Evolutionary conservation across 164 flowering plant genomes (phyloP).

Genomic region (Taxillus chinensis): DNA sequence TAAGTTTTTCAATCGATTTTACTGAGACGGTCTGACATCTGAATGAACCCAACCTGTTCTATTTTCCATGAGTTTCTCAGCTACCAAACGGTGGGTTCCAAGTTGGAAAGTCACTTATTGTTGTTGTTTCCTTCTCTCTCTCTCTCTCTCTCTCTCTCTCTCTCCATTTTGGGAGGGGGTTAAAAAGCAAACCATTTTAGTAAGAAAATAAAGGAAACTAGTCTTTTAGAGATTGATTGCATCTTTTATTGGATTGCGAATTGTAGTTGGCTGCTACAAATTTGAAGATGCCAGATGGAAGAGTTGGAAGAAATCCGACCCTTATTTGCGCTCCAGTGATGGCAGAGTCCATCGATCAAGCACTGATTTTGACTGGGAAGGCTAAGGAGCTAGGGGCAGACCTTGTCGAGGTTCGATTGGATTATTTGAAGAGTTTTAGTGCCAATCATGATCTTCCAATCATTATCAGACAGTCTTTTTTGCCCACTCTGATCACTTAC

Average conservation of each 20-base stretch:
- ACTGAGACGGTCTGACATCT: background rate
- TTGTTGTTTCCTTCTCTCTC: background rate
- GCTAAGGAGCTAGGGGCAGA: conserved; percentile 26
- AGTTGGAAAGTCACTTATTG: too few relatives aligned
- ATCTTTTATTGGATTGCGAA: background rate
- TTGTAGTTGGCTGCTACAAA: conserved; percentile 11
- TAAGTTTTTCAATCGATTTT: background rate
- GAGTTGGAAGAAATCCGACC: conserved; percentile 19
- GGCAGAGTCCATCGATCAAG: conserved; percentile 24
- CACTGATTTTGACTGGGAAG: conserved; percentile 14
- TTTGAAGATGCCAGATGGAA: conserved; percentile 6
- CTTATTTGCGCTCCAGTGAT: conserved; percentile 24
- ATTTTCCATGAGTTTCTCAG: background rate
- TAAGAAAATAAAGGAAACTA: background rate
- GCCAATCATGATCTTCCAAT: conserved; percentile 18
- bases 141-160: background rate
- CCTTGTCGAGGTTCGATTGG: conserved; percentile 23
- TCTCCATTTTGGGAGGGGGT: background rate
- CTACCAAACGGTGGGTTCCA: background rate
- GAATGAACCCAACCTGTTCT: too few relatives aligned
- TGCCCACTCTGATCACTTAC: conserved; percentile 25
- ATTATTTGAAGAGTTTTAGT: conserved; percentile 21
- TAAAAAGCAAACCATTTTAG: too few relatives aligned
- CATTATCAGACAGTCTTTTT: conserved; percentile 14
- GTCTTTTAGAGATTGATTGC: background rate